Conservation (phyloP, 768 basidiomycete genomes). For the Hirschioporus abietinus region DNA sequence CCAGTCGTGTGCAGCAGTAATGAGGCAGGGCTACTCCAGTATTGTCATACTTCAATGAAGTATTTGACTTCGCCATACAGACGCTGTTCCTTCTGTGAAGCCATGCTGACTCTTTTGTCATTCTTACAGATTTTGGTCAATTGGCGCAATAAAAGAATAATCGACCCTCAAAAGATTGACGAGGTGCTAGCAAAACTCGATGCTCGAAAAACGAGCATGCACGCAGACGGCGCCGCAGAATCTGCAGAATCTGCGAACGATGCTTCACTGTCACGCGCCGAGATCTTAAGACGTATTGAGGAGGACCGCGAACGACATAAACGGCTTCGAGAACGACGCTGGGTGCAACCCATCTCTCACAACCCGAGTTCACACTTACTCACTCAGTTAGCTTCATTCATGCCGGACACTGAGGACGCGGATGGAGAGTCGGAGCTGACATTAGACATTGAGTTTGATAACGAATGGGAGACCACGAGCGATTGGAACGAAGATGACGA, state of each 20-base stretch:
- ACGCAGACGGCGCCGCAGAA: neutral
- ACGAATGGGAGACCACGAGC: slow-evolving; percentile 85
- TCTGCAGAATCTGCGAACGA: slow-evolving; percentile 18
- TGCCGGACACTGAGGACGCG: slow-evolving; percentile 47
- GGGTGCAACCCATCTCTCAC: slow-evolving; percentile 77
- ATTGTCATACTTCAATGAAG: no score
- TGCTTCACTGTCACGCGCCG: slow-evolving; percentile 46
- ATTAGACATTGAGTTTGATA: slow-evolving; percentile 81
- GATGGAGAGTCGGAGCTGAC: slow-evolving; percentile 56
- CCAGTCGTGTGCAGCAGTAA: no score
- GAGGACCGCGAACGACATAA: slow-evolving; percentile 93
- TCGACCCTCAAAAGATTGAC: slow-evolving; percentile 76
- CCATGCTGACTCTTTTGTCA: no score
- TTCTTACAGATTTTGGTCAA: slow-evolving; percentile 75
- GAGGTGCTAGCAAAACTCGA: slow-evolving; percentile 56
- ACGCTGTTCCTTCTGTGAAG: no score
- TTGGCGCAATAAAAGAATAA: slow-evolving; percentile 80
- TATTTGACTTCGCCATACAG: no score
- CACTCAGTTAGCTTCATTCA: slow-evolving; percentile 51
- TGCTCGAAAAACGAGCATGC: slow-evolving; percentile 31
- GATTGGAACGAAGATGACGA: slow-evolving; percentile 90
- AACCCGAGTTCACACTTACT: slow-evolving; percentile 34
- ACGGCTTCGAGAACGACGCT: slow-evolving; percentile 81
- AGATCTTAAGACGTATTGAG: slow-evolving; percentile 82
- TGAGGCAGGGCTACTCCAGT: no score